These are phyloP conservation scores for Ascochyta pisi DNA, from an alignment of 2,329 filamentous ascomycete species.

Conservation along the genomic window DNA sequence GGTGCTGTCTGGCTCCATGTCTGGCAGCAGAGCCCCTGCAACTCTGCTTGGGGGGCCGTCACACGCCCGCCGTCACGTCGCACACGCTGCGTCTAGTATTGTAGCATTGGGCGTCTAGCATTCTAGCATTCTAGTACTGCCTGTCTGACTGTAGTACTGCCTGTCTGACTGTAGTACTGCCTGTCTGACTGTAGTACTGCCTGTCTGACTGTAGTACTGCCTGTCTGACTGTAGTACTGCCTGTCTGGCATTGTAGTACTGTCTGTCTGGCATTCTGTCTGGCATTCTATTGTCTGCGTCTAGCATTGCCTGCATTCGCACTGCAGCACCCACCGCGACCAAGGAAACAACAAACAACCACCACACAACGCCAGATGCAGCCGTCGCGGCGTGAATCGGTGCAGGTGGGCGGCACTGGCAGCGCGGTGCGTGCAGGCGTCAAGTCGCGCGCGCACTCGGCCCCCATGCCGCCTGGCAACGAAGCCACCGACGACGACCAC, in stretches of 20 bases:
- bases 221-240: too few species aligned
- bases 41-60: conserved; percentile 31
- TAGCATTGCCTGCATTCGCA: too few species aligned
- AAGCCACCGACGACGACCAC: conserved; percentile 7
- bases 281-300: too few species aligned
- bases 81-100: conserved; percentile 8
- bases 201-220: too few species aligned
- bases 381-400: conserved; percentile 16
- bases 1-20: conserved; percentile 20
- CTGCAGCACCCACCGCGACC: neutral
- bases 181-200: too few species aligned
- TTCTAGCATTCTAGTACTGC: too few species aligned
- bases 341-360: too few species aligned
- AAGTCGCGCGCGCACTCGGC: conserved; percentile 49
- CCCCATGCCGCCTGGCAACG: conserved; percentile 41
- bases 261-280: too few species aligned
- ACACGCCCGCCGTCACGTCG: conserved; percentile 25
- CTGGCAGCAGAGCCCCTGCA: conserved; percentile 30
- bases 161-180: too few species aligned
- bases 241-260: too few species aligned
- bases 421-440: conserved; percentile 28
- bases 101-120: too few species aligned
- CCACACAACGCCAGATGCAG: conserved; percentile 8
- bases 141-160: too few species aligned
- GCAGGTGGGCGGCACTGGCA: conserved; percentile 11